phyloP scores from a whole-genome alignment of 2,329 filamentous ascomycete species.

The Alternaria brassicae region DNA sequence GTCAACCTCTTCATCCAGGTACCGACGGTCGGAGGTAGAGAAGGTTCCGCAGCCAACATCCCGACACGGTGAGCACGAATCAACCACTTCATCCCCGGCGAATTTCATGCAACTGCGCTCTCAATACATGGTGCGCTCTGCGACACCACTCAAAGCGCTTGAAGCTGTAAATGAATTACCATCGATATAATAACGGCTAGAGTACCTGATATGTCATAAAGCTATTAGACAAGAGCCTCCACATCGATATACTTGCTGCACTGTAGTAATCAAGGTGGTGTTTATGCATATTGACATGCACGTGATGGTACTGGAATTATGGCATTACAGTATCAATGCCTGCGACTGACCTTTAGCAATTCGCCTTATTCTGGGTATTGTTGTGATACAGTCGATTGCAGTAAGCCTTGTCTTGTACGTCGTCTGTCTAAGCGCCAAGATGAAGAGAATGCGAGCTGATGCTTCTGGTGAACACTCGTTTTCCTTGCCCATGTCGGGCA shows the following conservation, averaged over 20 bases:
- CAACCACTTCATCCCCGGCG: no score
- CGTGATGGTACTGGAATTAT: background rate
- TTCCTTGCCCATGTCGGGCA: background rate
- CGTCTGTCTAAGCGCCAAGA: background rate
- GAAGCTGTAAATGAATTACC: background rate
- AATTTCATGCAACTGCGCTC: background rate
- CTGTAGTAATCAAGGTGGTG: background rate
- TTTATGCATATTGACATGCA: background rate
- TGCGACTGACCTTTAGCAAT: background rate
- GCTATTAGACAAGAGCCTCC: background rate
- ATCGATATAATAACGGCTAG: background rate
- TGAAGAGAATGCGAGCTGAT: background rate
- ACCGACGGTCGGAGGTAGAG: background rate
- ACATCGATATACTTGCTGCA: background rate
- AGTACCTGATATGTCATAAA: background rate
- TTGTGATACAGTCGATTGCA: background rate
- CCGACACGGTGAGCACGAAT: background rate
- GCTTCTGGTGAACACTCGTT: background rate
- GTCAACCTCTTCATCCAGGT: background rate
- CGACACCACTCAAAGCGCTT: no score
- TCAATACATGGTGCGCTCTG: background rate
- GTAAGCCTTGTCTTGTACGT: background rate
- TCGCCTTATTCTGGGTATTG: background rate
- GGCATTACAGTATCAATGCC: background rate
- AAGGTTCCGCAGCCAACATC: background rate